phyloP scores from a whole-genome alignment of 2,329 filamentous ascomycete genomes.

The Graphilbum fragrans region DNA sequence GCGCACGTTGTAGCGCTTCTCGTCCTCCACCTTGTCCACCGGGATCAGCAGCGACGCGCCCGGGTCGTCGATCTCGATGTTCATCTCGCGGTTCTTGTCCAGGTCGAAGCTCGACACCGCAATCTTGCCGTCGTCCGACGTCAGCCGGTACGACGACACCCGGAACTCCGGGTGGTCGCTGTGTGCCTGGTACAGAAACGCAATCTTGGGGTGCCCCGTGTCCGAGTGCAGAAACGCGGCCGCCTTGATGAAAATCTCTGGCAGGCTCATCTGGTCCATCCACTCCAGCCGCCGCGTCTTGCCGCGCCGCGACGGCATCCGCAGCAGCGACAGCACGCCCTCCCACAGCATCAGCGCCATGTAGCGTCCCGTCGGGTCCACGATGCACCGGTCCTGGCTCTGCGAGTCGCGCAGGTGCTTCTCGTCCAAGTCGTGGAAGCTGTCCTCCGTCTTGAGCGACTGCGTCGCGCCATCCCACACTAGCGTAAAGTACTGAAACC shows the following conservation, averaged over 20 bases:
- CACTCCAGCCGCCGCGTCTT: slow-evolving; percentile 29
- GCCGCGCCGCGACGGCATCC: slow-evolving; percentile 33
- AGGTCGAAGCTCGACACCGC: slow-evolving; percentile 43
- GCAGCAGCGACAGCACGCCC: slow-evolving; percentile 43
- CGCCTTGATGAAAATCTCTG: slow-evolving; percentile 47
- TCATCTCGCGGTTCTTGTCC: slow-evolving; percentile 40
- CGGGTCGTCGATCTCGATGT: slow-evolving; percentile 39
- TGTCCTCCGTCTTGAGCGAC: slow-evolving; percentile 37
- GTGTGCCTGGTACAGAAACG: slow-evolving; percentile 44
- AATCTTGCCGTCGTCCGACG: slow-evolving; percentile 43
- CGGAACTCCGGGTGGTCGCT: slow-evolving; percentile 39
- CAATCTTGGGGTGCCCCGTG: slow-evolving; percentile 44
- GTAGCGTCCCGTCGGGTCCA: slow-evolving; percentile 63
- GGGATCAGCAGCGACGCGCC: slow-evolving; percentile 52
- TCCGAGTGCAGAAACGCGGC: slow-evolving; percentile 45
- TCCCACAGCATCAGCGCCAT: slow-evolving; percentile 49
- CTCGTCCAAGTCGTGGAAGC: slow-evolving; percentile 41
- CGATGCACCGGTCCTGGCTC: slow-evolving; percentile 69
- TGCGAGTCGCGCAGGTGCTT: slow-evolving; percentile 63
- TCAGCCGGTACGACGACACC: slow-evolving; percentile 47
- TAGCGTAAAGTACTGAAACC: slow-evolving; percentile 81
- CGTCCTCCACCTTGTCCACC: slow-evolving; percentile 39
- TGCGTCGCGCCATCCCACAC: slow-evolving; percentile 57
- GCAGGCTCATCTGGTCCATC: slow-evolving; percentile 43
- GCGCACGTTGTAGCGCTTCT: slow-evolving; percentile 48